Percentiles rank a stretch among this genome's conserved stretches.
Evolutionary conservation across 2,329 filamentous ascomycete species (phyloP).

Genomic region (Neonectria neomacrospora): DNA sequence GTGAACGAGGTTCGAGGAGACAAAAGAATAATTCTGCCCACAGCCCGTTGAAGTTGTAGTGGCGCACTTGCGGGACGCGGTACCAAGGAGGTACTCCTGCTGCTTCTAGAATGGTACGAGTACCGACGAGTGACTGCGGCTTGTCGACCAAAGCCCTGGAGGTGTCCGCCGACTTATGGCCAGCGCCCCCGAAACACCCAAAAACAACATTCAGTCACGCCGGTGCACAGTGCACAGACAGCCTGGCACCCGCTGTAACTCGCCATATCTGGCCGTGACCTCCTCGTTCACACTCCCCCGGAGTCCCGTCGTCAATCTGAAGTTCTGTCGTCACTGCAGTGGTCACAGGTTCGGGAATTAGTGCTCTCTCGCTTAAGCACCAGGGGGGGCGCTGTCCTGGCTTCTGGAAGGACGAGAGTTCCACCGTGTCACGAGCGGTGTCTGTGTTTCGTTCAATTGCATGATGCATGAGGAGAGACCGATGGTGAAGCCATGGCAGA

Average conservation of each 20-base stretch:
- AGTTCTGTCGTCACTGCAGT: slow-evolving; percentile 13
- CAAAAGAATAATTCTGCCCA: slow-evolving; percentile 31
- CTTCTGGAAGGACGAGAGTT: slow-evolving; percentile 33
- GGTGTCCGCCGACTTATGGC: slow-evolving; percentile 1
- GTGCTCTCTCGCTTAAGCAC: slow-evolving; percentile 9
- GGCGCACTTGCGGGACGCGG: slow-evolving; percentile 12
- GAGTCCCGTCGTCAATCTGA: background rate
- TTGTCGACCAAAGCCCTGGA: slow-evolving; percentile 19
- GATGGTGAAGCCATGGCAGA: background rate
- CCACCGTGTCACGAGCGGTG: slow-evolving; percentile 22
- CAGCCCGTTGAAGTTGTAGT: slow-evolving; percentile 18
- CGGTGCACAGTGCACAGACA: slow-evolving; percentile 7
- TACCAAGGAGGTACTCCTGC: slow-evolving; percentile 15
- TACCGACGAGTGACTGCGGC: slow-evolving; percentile 11
- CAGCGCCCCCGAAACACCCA: slow-evolving; percentile 2
- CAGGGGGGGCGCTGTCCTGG: slow-evolving; percentile 13
- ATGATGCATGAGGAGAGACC: background rate
- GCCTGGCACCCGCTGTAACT: slow-evolving; percentile 18
- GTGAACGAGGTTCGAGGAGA: slow-evolving; percentile 25
- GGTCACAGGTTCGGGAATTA: slow-evolving; percentile 10
- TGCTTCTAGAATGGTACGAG: background rate
- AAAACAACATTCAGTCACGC: slow-evolving; percentile 6
- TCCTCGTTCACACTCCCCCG: background rate
- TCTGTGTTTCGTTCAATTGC: background rate
- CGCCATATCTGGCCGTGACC: slow-evolving; percentile 2